A percentile compares a stretch with the other conserved stretches of the same genome.
These are phyloP conservation scores for Fagopyrum esculentum DNA, from an alignment of 148 eudicot genomes.

Conservation along the genomic window DNA sequence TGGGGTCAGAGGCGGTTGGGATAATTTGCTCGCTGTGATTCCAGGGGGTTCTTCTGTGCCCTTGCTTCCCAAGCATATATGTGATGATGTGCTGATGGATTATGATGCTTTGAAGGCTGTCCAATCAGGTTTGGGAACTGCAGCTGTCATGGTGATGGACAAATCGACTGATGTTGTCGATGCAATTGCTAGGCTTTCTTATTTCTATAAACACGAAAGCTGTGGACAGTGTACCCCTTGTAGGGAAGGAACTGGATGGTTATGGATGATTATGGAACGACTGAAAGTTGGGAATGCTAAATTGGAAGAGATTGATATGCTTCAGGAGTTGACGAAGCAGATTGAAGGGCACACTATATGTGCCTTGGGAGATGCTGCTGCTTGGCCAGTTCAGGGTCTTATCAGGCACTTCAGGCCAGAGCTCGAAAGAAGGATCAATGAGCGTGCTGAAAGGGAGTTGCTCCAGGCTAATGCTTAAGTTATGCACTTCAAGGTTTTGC, in stretches of 20 bases:
- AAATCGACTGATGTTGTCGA: constrained; percentile 91
- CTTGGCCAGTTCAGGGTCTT: constrained; percentile 99
- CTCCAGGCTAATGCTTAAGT: constrained; percentile 55
- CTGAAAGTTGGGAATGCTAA: constrained; percentile 86
- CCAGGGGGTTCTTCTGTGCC: constrained; percentile 98
- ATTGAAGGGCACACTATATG: constrained; percentile 96
- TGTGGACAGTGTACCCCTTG: constrained; percentile 96
- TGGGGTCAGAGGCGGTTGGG: constrained; percentile 97
- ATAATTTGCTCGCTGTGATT: constrained; percentile 83
- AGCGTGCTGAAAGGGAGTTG: constrained; percentile 77
- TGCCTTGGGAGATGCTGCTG: constrained; percentile 96
- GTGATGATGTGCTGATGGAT: constrained; percentile 94
- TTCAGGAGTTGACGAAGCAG: constrained; percentile 93
- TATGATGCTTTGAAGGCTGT: constrained; percentile 94
- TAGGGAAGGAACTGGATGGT: constrained; percentile 81
- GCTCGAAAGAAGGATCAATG: constrained; percentile 80
- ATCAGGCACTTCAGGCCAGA: constrained; percentile 94
- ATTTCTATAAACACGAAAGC: constrained; percentile 91
- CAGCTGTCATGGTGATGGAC: constrained; percentile 95
- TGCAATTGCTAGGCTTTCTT: constrained; percentile 85
- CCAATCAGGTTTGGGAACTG: constrained; percentile 75
- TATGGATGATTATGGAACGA: constrained; percentile 86
- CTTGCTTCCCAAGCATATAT: constrained; percentile 61
- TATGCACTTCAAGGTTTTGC: constrained; percentile 33
- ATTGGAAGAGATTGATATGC: constrained; percentile 93